phyloP scores from a whole-genome alignment of 352 stramenopile species.

The Globisporangium canariense region DNA sequence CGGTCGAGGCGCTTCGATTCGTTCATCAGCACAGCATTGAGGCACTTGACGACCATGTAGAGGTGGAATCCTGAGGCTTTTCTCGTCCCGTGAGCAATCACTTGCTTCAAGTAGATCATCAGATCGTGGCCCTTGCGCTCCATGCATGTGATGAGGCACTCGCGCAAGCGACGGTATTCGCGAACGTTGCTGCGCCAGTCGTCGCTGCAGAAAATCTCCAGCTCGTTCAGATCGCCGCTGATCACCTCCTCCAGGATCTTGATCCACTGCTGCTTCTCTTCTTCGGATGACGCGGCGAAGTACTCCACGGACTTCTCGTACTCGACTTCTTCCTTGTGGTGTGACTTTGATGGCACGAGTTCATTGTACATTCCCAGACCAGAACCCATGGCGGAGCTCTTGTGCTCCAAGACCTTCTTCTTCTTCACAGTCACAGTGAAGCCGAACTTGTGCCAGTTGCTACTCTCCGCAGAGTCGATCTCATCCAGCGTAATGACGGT shows the following conservation, averaged over 20 bases:
- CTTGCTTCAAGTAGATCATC: conserved; percentile 81
- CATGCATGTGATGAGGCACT: conserved; percentile 82
- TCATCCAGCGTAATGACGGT: conserved; percentile 76
- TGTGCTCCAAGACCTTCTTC: conserved; percentile 21
- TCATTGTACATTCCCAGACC: conserved; percentile 17
- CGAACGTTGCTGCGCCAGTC: conserved; percentile 87
- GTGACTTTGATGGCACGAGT: conserved; percentile 1
- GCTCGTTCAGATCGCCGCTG: conserved; percentile 71
- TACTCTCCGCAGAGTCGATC: conserved; percentile 68
- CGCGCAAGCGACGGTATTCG: conserved; percentile 72
- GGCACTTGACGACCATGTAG: conserved; percentile 70
- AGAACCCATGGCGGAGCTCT: conserved; percentile 3
- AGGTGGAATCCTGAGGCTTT: conserved; percentile 69
- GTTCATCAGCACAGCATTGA: conserved; percentile 70
- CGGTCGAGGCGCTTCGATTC: conserved; percentile 81
- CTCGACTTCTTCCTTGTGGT: conserved; percentile 28
- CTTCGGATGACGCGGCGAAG: conserved; percentile 60
- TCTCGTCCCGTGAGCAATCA: conserved; percentile 60
- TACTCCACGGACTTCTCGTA: conserved; percentile 61
- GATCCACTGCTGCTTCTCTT: conserved; percentile 73
- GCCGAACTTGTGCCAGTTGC: conserved; percentile 68
- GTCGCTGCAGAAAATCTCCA: conserved; percentile 88
- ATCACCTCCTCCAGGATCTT: conserved; percentile 67
- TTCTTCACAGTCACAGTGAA: conserved; percentile 75
- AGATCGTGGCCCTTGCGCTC: conserved; percentile 76